These are phyloP conservation scores for Cercospora zeae-maydis DNA, from an alignment of 2,329 filamentous ascomycete species.

Conservation along the genomic window DNA sequence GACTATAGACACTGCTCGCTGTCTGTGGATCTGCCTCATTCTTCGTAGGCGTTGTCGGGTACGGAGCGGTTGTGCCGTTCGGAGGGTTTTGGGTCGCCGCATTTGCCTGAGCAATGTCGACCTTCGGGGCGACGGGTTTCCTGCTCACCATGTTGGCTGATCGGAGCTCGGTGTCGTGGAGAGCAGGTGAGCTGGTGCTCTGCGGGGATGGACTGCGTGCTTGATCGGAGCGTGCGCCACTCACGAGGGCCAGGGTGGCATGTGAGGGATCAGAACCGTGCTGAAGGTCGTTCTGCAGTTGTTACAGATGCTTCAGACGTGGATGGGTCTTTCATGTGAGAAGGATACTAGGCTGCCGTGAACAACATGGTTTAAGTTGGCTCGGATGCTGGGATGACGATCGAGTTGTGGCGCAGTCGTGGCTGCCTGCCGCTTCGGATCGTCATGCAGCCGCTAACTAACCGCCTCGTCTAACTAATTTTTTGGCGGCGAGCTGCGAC, in stretches of 20 bases:
- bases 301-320: not conserved
- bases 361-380: not conserved
- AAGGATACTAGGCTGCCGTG: not conserved
- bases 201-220: not conserved
- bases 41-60: conserved; percentile 43
- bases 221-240: not conserved
- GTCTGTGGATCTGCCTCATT: conserved; percentile 27
- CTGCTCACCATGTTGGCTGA: conserved; percentile 43
- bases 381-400: too few species aligned
- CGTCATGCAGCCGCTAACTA: not conserved
- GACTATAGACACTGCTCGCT: conserved; percentile 34
- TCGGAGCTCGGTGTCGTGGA: not conserved
- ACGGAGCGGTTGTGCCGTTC: conserved; percentile 40
- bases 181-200: not conserved
- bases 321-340: not conserved
- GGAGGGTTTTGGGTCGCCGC: conserved; percentile 30
- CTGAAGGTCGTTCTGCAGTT: not conserved
- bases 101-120: conserved; percentile 41
- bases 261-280: not conserved
- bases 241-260: conserved; percentile 1
- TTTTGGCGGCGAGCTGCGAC: not conserved
- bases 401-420: too few species aligned
- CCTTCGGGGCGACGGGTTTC: conserved; percentile 39
- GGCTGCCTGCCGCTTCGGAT: too few species aligned
- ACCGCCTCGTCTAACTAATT: not conserved